These are phyloP conservation scores for Blastobotrys apis DNA, from an alignment of 1,139 yeast genomes.

Conservation along the genomic window DNA sequence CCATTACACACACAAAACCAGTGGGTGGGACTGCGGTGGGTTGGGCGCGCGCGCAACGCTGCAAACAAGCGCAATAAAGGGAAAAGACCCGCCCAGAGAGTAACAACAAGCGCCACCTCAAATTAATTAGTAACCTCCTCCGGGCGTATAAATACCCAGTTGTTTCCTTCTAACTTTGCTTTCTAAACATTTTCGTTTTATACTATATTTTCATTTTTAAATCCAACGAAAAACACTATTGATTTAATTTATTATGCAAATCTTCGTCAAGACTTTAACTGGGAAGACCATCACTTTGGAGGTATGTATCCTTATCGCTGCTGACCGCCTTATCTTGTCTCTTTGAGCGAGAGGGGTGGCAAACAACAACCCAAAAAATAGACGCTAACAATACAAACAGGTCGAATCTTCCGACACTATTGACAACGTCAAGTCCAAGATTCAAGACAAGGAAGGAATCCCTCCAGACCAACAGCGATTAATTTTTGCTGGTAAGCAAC, in stretches of 20 bases:
- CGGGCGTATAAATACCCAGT: not conserved
- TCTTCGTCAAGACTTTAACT: slow-evolving; percentile 97
- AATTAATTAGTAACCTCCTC: not conserved
- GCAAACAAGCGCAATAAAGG: no score
- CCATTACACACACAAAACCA: no score
- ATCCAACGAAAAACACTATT: not conserved
- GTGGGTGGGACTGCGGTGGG: no score
- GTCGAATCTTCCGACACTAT: slow-evolving; percentile 99
- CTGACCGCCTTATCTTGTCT: no score
- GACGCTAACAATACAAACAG: not conserved
- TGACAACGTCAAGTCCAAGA: slow-evolving; percentile 98
- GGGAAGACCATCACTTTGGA: slow-evolving; percentile 99
- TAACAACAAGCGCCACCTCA: not conserved
- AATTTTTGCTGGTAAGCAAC: slow-evolving; percentile 99
- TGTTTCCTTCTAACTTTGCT: not conserved
- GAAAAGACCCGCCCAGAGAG: no score
- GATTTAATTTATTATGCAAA: slow-evolving; percentile 58
- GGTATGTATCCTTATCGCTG: no score
- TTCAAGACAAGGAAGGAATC: slow-evolving; percentile 98
- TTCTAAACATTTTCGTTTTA: not conserved
- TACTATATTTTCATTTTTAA: no score
- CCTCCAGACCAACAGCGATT: slow-evolving; percentile 99
- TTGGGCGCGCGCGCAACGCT: no score
- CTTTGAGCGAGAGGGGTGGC: not conserved
- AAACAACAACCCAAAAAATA: not conserved